A percentile compares a stretch with the other conserved stretches of the same genome.
phyloP scores from a whole-genome alignment of 2,329 filamentous ascomycete species.

The Ascochyta pisi region DNA sequence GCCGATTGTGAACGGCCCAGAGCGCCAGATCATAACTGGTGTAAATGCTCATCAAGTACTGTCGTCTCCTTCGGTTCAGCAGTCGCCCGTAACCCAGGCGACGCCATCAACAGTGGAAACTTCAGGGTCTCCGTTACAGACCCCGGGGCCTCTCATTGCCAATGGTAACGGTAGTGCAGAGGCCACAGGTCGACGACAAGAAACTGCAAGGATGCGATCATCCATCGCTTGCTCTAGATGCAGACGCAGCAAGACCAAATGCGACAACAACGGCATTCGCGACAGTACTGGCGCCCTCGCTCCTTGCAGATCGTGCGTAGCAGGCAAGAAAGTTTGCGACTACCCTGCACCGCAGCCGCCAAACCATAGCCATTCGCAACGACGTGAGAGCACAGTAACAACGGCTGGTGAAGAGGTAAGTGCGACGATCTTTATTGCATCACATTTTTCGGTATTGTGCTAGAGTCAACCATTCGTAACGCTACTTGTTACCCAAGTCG shows the following conservation, averaged over 20 bases:
- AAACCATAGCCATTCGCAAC: conserved; percentile 43
- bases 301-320: conserved; percentile 75
- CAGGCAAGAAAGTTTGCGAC: conserved; percentile 73
- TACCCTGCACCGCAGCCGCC: conserved; percentile 65
- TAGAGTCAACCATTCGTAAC: neutral
- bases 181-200: conserved; percentile 25
- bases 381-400: conserved; percentile 47
- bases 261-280: conserved; percentile 74
- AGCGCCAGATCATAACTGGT: conserved; percentile 29
- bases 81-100: conserved; percentile 31
- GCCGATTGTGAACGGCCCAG: conserved; percentile 30
- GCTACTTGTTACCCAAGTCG: neutral
- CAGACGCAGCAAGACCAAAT: conserved; percentile 84
- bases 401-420: conserved; percentile 33
- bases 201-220: conserved; percentile 67
- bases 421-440: neutral
- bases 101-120: conserved; percentile 40
- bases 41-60: conserved; percentile 26
- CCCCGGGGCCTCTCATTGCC: conserved; percentile 32
- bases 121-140: conserved; percentile 33
- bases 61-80: conserved; percentile 28
- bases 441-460: neutral
- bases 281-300: conserved; percentile 57
- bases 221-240: conserved; percentile 81
- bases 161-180: conserved; percentile 25